Evolutionary conservation across 208 protist species (phyloP).

Genomic region (Wallacemonas collosoma): DNA sequence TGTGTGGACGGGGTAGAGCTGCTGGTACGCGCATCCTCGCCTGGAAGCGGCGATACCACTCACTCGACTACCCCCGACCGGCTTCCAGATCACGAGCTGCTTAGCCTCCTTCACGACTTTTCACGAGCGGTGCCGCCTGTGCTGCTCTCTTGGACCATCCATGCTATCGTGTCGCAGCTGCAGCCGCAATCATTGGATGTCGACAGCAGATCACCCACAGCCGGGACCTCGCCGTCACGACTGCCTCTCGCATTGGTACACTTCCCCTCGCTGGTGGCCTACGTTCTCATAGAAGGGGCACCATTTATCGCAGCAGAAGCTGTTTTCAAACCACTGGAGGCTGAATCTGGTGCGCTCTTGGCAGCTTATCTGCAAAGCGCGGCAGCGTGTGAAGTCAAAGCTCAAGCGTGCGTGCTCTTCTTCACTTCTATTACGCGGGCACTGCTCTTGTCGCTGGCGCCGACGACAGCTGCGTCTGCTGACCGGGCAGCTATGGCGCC

Average conservation of each 20-base stretch:
- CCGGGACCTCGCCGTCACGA: background rate
- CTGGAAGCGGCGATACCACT: too few relatives aligned
- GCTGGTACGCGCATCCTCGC: background rate
- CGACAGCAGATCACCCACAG: background rate
- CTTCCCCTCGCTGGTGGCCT: conserved; percentile 6
- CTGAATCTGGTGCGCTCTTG: background rate
- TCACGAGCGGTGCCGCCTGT: background rate
- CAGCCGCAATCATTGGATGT: background rate
- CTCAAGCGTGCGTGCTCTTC: conserved; percentile 9
- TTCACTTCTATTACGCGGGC: background rate
- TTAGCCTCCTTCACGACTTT: background rate
- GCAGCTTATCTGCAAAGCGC: conserved; percentile 1
- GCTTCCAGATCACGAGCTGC: background rate
- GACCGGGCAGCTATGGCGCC: background rate
- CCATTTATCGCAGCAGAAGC: conserved; percentile 6
- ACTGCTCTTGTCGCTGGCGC: background rate
- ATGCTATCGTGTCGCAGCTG: conserved; percentile 2
- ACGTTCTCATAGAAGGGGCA: background rate
- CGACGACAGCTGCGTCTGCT: background rate
- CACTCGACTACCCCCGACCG: too few relatives aligned
- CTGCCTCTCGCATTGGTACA: conserved; percentile 1
- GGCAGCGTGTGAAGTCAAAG: background rate
- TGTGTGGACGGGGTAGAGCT: conserved; percentile 28
- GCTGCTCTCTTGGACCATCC: background rate
- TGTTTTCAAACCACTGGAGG: background rate